These are phyloP conservation scores for Pseudonitzschia delicatissima DNA, from an alignment of 108 stramenopile species.

Conservation along the genomic window DNA sequence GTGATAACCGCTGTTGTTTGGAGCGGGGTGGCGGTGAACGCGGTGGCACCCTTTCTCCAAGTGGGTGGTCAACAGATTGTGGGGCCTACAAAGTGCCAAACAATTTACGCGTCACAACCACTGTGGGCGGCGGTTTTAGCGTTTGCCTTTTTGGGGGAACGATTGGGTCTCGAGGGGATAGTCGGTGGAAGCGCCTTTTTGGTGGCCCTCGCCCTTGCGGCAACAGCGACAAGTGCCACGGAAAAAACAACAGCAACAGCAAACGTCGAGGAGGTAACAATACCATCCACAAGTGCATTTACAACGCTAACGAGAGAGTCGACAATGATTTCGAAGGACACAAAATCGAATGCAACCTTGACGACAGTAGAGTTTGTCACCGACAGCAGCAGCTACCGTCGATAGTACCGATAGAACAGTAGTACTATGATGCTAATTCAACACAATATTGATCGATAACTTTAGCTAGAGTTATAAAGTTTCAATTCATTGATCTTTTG, in stretches of 20 bases:
- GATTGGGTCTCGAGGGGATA: conserved; percentile 48
- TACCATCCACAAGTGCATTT: no score
- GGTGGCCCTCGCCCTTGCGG: conserved; percentile 60
- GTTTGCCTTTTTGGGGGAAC: conserved; percentile 58
- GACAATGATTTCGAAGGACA: no score
- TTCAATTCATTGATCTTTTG: no score
- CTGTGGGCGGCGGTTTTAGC: conserved; percentile 72
- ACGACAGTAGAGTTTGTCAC: no score
- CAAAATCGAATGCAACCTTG: no score
- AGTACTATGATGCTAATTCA: no score
- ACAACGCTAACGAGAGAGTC: no score
- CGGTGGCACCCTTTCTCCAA: conserved; percentile 73
- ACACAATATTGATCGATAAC: no score
- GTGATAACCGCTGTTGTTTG: conserved; percentile 44
- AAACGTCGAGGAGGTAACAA: neutral
- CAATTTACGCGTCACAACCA: conserved; percentile 74
- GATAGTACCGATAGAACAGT: no score
- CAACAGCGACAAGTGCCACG: conserved; percentile 47
- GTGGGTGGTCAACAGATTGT: conserved; percentile 74
- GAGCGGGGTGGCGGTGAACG: conserved; percentile 73
- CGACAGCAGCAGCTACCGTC: no score
- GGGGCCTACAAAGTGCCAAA: conserved; percentile 69
- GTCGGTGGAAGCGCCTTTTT: conserved; percentile 63
- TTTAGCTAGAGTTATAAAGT: no score
- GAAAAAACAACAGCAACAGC: conserved; percentile 5